These are phyloP conservation scores for Naumovozyma castellii DNA, from an alignment of 805 yeast species.

Conservation along the genomic window DNA sequence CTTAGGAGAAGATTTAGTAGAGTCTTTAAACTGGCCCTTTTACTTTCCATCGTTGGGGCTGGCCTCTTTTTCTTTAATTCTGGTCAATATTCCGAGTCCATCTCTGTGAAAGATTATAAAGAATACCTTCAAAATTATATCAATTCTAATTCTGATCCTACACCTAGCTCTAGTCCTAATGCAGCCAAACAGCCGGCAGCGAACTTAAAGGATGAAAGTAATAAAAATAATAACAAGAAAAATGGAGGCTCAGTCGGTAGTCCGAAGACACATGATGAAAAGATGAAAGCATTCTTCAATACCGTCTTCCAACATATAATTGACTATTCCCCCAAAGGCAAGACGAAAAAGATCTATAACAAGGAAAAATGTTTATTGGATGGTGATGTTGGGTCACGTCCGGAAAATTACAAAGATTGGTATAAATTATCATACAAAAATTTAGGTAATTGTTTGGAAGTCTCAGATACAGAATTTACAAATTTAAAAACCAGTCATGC, in stretches of 20 bases:
- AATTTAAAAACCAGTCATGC: slow-evolving; percentile 16
- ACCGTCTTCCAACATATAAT: slow-evolving; percentile 18
- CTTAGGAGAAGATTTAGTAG: slow-evolving; percentile 1
- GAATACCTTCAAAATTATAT: slow-evolving; percentile 10
- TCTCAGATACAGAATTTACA: slow-evolving; percentile 10
- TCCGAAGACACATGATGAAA: background rate
- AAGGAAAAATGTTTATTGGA: slow-evolving; percentile 11
- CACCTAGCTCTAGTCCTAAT: no score
- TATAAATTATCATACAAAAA: slow-evolving; percentile 13
- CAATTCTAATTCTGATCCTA: background rate
- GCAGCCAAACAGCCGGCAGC: no score
- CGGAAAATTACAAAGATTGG: slow-evolving; percentile 17
- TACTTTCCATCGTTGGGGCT: background rate
- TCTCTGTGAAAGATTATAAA: slow-evolving; percentile 14
- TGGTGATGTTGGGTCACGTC: slow-evolving; percentile 19
- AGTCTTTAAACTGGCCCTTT: background rate
- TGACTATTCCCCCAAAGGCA: slow-evolving; percentile 20
- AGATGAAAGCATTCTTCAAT: slow-evolving; percentile 11
- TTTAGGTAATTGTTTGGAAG: slow-evolving; percentile 18
- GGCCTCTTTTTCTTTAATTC: background rate
- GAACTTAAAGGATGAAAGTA: no score
- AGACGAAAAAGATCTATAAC: slow-evolving; percentile 12
- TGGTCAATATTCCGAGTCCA: background rate
- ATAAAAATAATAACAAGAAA: background rate
- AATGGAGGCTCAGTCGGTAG: background rate